Base-by-base conservation (phyloP, 176 grass and related monocot species). In the Puccinellia tenuiflora region DNA sequence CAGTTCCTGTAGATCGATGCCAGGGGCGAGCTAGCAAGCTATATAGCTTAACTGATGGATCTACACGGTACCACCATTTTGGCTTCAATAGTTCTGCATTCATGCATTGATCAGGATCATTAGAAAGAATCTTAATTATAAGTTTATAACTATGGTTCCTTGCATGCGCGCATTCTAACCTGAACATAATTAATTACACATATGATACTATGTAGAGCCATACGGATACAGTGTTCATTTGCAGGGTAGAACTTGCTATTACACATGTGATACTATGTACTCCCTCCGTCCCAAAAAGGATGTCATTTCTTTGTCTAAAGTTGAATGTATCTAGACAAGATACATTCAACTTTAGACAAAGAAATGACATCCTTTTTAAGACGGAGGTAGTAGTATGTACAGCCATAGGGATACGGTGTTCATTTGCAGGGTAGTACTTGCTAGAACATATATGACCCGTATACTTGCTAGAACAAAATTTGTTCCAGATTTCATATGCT, bases 71-170 rank as follows among this genome's bases (percentile, higher is more conserved):
- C 69, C 20, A 1, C 71, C 45, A 29, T 51, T 68, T 59, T 55
- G 10, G 33, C 59, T n/a, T 77, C 8, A n/a, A 71, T 70, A 72
- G 53, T 82, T 85, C 34, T 81, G 82, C 72, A 82, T 73, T 56
- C 79, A 82, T 86, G 63, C 16, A 79, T 82, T 29, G 7, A 1
- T 11, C 3, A 11, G 9, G 26, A 74, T 74, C 5, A 76, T 64
- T 64, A 54, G 6, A 51, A 37, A 30, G 62, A 42, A 75, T 77
- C 72, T 82, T 53, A 53, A 70, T 33, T 39, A 8, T 38, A 64
- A 20, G 5, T 33, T 33, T 39, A 8, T 38, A 64, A 20, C 9
- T 33, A 9, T 5, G 16, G 22, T 2, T 72, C 60, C 35, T 17
- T 30, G 6, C 28, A 63, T 18, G 9, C 31, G 10, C 31, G 43